Base-by-base conservation (phyloP, 2,329 filamentous ascomycete species). In the Didymosphaeria variabile region DNA sequence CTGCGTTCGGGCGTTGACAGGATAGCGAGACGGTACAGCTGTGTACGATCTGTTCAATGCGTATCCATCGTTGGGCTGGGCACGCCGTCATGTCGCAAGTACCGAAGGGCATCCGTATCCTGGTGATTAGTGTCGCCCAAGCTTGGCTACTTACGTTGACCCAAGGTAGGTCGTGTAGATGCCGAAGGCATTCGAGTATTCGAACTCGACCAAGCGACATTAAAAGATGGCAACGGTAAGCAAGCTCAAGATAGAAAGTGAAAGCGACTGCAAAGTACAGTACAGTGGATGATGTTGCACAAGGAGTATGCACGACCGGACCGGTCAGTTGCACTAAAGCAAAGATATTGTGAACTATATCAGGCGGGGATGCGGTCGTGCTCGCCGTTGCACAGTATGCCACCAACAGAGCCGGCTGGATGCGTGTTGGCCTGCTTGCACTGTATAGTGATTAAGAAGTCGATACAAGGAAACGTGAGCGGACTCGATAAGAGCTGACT, bases 401-500 rank as follows among this genome's bases (percentile, higher is more conserved):
- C n/a, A 44, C 23, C 15, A 45, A 19, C 31, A 12, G 19, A 29
- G 29, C 4, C 26, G 29, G 26, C 29, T 42, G 4, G 38, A 21
- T 55, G 23, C 17, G 38, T 9, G 52, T 38, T 55, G 52, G 34
- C n/a, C 19, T 29, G 52, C 31, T 52, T 58, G 47, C 49, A 23
- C 34, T 46, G 29, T 32, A 40, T 7, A n/a, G 29, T 17, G 29
- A 19, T 46, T 32, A 29, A 15, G n/a, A 46, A 15, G n/a, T 31
- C 38, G 47, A 29, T 15, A 15, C 54, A 54, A 38, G 49, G 15
- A 32, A 53, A 31, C 21, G 31, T 23, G 45, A 34, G 15, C 15
- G 19, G 13, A 51, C 52, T 59, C 61, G 62, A 62, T 60, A 62
- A 62, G 57, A 59, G 59, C 49, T 42, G 46, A 49, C 58, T 59